Evolutionary conservation across 2,329 filamentous ascomycete genomes (phyloP).

Genomic region (Aureobasidium sp.): DNA sequence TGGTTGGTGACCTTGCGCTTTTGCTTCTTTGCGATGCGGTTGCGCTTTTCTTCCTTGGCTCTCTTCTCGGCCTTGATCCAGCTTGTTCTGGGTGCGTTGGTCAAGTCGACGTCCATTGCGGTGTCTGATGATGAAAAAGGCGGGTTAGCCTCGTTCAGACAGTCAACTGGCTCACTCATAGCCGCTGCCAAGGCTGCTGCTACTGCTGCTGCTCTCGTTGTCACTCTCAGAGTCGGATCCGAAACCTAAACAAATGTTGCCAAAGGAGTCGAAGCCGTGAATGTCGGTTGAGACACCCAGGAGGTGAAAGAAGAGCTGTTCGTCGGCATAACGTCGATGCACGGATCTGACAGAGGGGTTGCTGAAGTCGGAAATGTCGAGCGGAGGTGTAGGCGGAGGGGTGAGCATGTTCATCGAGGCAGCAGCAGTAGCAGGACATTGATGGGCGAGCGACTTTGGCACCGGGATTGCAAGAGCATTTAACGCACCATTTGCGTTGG

Average conservation of each 20-base stretch:
- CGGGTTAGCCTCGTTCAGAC: constrained; percentile 14
- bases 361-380: constrained; percentile 16
- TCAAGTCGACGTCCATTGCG: constrained; percentile 35
- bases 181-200: constrained; percentile 18
- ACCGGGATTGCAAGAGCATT: constrained; percentile 19
- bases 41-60: constrained; percentile 27
- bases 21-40: constrained; percentile 29
- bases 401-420: constrained; percentile 17
- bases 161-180: constrained; percentile 12
- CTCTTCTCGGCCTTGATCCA: constrained; percentile 20
- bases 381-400: constrained; percentile 17
- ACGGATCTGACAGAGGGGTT: constrained; percentile 17
- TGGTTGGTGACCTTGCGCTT: constrained; percentile 33
- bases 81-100: constrained; percentile 19
- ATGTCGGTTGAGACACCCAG: constrained; percentile 35
- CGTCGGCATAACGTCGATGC: constrained; percentile 26
- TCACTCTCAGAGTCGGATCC: constrained; percentile 19
- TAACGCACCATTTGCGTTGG: constrained; percentile 22
- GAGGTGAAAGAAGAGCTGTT: constrained; percentile 31
- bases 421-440: constrained; percentile 11
- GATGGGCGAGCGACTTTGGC: constrained; percentile 15
- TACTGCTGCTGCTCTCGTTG: constrained; percentile 7
- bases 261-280: constrained; percentile 31
- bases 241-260: constrained; percentile 32
- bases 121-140: constrained; percentile 18